Conservation (phyloP, 2,329 filamentous ascomycete genomes). For the Esteya vermicola region DNA sequence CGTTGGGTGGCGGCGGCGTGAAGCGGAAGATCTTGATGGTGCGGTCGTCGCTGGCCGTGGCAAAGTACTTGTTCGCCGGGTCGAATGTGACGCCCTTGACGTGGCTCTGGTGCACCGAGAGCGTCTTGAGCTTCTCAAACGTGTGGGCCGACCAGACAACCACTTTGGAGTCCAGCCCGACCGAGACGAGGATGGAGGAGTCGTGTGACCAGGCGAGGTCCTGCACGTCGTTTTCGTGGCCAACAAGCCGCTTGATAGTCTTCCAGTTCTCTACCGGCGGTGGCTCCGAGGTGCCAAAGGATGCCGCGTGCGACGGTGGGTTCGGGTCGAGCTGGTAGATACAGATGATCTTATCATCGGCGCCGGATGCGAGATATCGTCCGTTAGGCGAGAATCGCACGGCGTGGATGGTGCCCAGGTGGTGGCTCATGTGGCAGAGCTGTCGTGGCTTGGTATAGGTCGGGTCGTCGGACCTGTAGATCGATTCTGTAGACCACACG, state of each 20-base stretch:
- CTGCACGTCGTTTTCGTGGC: constrained; percentile 97
- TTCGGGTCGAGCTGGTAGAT: constrained; percentile 84
- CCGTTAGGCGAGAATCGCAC: constrained; percentile 94
- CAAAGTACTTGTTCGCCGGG: constrained; percentile 97
- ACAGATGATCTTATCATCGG: constrained; percentile 97
- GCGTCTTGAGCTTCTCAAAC: constrained; percentile 92
- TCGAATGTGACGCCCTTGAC: constrained; percentile 99
- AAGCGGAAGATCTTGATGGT: constrained; percentile 96
- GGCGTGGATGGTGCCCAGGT: constrained; percentile 92
- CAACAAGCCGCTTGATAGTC: constrained; percentile 81
- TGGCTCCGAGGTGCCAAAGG: constrained; percentile 81
- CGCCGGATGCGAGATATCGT: constrained; percentile 88
- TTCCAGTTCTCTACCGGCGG: constrained; percentile 97
- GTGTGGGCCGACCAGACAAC: constrained; percentile 97
- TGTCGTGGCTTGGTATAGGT: constrained; percentile 71
- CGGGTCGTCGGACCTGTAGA: constrained; percentile 64
- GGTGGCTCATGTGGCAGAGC: constrained; percentile 95
- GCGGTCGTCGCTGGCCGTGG: constrained; percentile 91
- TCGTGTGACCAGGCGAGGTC: constrained; percentile 95
- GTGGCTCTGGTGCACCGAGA: constrained; percentile 88
- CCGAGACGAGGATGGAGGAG: constrained; percentile 88
- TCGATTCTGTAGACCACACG: constrained; percentile 93
- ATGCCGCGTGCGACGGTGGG: constrained; percentile 59
- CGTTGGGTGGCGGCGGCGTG: constrained; percentile 78
- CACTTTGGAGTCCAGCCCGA: constrained; percentile 92